Evolutionary conservation across 2,329 filamentous ascomycete species (phyloP).

Genomic region (Aspergillus sp.): DNA sequence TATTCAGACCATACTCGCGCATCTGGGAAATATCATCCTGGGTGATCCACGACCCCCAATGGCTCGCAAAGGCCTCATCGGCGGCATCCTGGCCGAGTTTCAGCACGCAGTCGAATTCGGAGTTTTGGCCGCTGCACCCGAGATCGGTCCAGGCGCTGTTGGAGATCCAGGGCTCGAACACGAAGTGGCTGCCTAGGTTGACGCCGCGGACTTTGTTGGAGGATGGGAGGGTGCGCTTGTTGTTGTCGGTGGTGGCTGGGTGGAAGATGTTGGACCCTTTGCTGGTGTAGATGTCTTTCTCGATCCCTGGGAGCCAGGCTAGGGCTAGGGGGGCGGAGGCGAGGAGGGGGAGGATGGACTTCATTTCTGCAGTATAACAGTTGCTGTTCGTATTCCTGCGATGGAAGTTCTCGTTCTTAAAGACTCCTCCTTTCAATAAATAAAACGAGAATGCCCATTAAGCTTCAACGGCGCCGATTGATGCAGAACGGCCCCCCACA

Average conservation of each 20-base stretch:
- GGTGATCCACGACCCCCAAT: conserved; percentile 55
- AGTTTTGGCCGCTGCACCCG: conserved; percentile 47
- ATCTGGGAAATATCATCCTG: conserved; percentile 52
- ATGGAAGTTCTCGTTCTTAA: no score
- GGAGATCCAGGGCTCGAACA: conserved; percentile 57
- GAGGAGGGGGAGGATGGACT: background rate
- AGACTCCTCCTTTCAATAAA: no score
- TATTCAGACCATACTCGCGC: conserved; percentile 52
- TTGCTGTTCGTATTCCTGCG: no score
- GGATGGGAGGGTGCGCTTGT: background rate
- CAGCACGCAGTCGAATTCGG: conserved; percentile 57
- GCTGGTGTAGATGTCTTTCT: conserved; percentile 23
- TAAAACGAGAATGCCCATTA: no score
- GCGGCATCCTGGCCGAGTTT: conserved; percentile 49
- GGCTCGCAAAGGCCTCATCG: conserved; percentile 49
- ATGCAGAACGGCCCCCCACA: no score
- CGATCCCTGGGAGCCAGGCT: conserved; percentile 26
- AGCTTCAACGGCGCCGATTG: no score
- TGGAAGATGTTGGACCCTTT: conserved; percentile 27
- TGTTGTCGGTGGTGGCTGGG: background rate
- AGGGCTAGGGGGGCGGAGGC: conserved; percentile 7
- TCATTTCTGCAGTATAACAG: background rate
- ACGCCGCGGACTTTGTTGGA: conserved; percentile 54
- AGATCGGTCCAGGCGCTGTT: conserved; percentile 47
- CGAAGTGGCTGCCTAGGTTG: conserved; percentile 54